Base-by-base conservation (phyloP, 345 rosid genomes). In the Aurinia saxatilis region DNA sequence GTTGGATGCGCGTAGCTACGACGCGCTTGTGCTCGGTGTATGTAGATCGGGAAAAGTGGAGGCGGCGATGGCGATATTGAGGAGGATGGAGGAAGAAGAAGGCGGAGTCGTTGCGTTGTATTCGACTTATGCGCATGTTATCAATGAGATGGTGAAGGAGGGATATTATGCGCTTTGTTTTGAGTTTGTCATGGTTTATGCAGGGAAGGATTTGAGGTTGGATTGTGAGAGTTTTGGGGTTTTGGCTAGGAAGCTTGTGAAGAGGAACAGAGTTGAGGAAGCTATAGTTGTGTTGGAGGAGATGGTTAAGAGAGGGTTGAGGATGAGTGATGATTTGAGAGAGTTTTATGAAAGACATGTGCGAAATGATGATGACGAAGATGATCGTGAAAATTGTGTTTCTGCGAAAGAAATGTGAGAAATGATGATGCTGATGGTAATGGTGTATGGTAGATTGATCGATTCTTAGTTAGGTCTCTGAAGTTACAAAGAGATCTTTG, bases 11-110 rank as follows among this genome's bases (percentile, higher is more conserved):
- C 78, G 85, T 10, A 78, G 84, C 6, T 80, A 70, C 59, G 90
- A 88, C 70, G 86, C 88, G 49, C 77, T 82, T 37, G 80, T 88
- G 39, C 64, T 83, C 31, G 83, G 84, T 10, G 82, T 81, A 58
- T 81, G 87, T 48, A 84, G 47, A 56, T 68, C 65, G 12, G 85
- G 83, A 40, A 80, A 73, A 67, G 77, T 86, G 10, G 90, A 74
- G 21, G 90, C 75, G 2, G 86, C 85, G 2, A 2, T 85, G 68
- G 63, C 52, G 67, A 12, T 88, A 60, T 35, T 88, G 74, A 74
- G 84, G 75, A 75, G 73, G 79, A 85, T 83, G 90, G 79, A 42
- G 66, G 80, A 72, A 3, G 82, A 74, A 1, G 84, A 77, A 36
- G 59, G 65, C 29, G 38, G 78, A 36, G 59, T 67, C 29, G 38